Evolutionary conservation across 2,329 filamentous ascomycete genomes (phyloP).

Genomic region (Colletotrichum cordylinicola): DNA sequence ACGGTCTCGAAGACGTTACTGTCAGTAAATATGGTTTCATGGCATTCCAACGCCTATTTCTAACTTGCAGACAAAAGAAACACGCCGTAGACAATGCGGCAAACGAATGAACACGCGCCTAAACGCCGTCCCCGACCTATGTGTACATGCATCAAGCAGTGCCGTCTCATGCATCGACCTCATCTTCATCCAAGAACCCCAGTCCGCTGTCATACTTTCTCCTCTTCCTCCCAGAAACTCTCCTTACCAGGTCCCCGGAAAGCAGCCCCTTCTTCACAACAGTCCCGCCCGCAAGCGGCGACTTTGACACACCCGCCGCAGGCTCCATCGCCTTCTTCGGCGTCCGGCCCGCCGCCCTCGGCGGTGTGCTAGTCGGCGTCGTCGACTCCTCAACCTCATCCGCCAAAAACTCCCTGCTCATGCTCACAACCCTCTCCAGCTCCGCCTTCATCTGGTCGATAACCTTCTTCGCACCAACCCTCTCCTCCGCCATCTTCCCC

Average conservation of each 20-base stretch:
- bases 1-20: not conserved
- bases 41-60: not conserved
- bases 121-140: not conserved
- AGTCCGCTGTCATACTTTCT: slow-evolving; percentile 61
- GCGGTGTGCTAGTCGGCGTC: slow-evolving; percentile 1
- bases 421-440: slow-evolving; percentile 51
- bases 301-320: slow-evolving; percentile 12
- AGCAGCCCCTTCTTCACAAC: slow-evolving; percentile 27
- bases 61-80: not conserved
- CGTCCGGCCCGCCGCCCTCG: not conserved
- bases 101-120: slow-evolving; percentile 2
- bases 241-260: slow-evolving; percentile 33
- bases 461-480: slow-evolving; percentile 44
- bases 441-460: slow-evolving; percentile 58
- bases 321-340: not conserved
- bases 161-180: slow-evolving; percentile 33
- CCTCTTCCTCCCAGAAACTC: slow-evolving; percentile 42
- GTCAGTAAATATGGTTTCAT: not conserved
- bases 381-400: slow-evolving; percentile 23
- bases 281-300: slow-evolving; percentile 21
- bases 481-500: slow-evolving; percentile 41
- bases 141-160: not conserved
- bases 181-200: slow-evolving; percentile 61
- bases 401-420: slow-evolving; percentile 50
- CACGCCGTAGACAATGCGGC: not conserved